These are phyloP conservation scores for Candida sanyaensis DNA, from an alignment of 1,139 yeast genomes.

Conservation along the genomic window DNA sequence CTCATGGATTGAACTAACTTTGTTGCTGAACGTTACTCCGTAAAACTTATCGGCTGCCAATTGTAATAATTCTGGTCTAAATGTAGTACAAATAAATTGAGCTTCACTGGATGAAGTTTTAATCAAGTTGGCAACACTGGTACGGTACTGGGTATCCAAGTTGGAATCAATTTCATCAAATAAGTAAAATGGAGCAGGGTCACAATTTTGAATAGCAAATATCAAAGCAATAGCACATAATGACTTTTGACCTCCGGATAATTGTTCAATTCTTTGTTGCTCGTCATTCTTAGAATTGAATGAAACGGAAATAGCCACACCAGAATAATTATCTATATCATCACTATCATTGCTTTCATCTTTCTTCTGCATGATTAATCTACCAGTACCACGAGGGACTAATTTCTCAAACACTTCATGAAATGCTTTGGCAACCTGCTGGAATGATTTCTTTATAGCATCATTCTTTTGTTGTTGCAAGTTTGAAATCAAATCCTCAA, in stretches of 20 bases:
- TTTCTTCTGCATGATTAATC: conserved; percentile 62
- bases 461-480: conserved; percentile 79
- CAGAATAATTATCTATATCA: conserved; percentile 64
- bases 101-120: conserved; percentile 63
- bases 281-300: conserved; percentile 87
- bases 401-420: conserved; percentile 72
- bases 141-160: conserved; percentile 87
- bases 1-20: conserved; percentile 76
- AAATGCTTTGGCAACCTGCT: conserved; percentile 74
- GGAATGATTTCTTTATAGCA: conserved; percentile 79
- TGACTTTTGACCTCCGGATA: conserved; percentile 96
- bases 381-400: conserved; percentile 84
- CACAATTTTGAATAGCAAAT: conserved; percentile 90
- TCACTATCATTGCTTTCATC: conserved; percentile 21
- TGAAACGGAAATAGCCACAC: conserved; percentile 86
- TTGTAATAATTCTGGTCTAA: conserved; percentile 88
- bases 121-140: conserved; percentile 82
- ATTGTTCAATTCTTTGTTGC: conserved; percentile 84
- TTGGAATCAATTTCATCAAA: conserved; percentile 98
- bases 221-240: conserved; percentile 92
- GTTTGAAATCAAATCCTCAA: conserved; percentile 69
- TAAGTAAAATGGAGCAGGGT: conserved; percentile 95
- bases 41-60: conserved; percentile 78
- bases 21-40: conserved; percentile 83
- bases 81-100: conserved; percentile 95